Evolutionary conservation across 2,329 filamentous ascomycete genomes (phyloP).

Genomic region (Myriangium duriaei): DNA sequence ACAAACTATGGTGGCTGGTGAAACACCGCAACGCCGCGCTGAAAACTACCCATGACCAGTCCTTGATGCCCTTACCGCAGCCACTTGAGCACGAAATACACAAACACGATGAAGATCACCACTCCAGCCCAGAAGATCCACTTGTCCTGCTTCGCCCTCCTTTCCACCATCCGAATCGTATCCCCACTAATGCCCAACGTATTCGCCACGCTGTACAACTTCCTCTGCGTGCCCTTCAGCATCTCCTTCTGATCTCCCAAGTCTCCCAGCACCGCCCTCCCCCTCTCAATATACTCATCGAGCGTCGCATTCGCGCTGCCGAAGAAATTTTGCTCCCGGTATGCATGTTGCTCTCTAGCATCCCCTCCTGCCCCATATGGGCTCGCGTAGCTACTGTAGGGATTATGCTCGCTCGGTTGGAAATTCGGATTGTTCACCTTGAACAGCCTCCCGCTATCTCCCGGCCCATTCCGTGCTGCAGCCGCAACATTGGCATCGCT

Average conservation of each 20-base stretch:
- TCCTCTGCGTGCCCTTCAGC: constrained; percentile 85
- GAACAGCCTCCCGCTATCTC: constrained; percentile 24
- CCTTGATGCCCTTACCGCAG: constrained; percentile 53
- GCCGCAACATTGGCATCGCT: constrained; percentile 40
- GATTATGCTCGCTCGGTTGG: constrained; percentile 24
- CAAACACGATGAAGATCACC: constrained; percentile 77
- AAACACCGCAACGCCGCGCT: constrained; percentile 9
- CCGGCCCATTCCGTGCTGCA: constrained; percentile 17
- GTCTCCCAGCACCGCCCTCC: constrained; percentile 80
- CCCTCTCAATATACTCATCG: constrained; percentile 87
- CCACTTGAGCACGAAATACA: constrained; percentile 80
- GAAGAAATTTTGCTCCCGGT: constrained; percentile 85
- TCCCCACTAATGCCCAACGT: constrained; percentile 88
- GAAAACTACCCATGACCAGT: background rate
- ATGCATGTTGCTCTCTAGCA: constrained; percentile 60
- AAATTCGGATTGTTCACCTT: constrained; percentile 25
- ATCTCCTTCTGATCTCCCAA: constrained; percentile 84
- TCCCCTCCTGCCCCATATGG: constrained; percentile 21
- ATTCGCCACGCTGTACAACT: constrained; percentile 84
- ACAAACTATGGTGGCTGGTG: too few relatives aligned
- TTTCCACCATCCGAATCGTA: constrained; percentile 92
- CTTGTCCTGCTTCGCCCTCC: constrained; percentile 85
- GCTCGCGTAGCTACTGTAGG: constrained; percentile 26
- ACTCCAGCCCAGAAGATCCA: constrained; percentile 93
- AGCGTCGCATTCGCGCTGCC: constrained; percentile 67